phyloP scores from a whole-genome alignment of 768 basidiomycete species.

The Pholiota conissans region DNA sequence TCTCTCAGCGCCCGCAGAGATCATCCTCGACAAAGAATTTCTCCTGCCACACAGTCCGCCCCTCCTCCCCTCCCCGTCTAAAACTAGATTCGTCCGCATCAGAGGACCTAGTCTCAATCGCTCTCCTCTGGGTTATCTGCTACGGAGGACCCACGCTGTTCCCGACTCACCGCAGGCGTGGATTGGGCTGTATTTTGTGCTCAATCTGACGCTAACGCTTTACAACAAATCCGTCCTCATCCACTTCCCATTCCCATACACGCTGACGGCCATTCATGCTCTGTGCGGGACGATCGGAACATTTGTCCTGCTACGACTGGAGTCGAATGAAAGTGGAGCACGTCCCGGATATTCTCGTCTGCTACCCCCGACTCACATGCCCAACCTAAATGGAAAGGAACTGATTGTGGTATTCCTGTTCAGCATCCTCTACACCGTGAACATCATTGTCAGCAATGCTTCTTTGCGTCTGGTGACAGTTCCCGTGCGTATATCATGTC shows the following conservation, averaged over 20 bases:
- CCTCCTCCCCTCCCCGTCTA: slow-evolving; percentile 4
- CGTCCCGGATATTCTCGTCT: not conserved
- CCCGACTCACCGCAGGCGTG: slow-evolving; percentile 40
- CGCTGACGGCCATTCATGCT: slow-evolving; percentile 90
- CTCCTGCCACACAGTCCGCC: slow-evolving; percentile 2
- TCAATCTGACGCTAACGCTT: slow-evolving; percentile 90
- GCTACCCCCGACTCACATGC: slow-evolving; percentile 10
- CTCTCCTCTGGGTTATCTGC: not conserved
- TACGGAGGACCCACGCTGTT: not conserved
- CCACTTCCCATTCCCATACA: slow-evolving; percentile 94
- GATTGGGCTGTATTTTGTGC: slow-evolving; percentile 82
- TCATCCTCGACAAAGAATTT: slow-evolving; percentile 5
- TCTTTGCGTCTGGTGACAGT: slow-evolving; percentile 88
- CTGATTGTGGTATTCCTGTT: slow-evolving; percentile 72
- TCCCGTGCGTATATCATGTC: slow-evolving; percentile 59
- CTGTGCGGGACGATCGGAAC: slow-evolving; percentile 84
- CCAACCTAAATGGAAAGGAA: slow-evolving; percentile 47
- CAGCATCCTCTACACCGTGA: slow-evolving; percentile 88
- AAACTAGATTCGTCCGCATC: not conserved
- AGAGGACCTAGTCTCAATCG: not conserved
- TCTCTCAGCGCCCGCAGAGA: not conserved
- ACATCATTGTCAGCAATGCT: slow-evolving; percentile 93
- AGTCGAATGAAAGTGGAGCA: slow-evolving; percentile 5
- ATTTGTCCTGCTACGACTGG: slow-evolving; percentile 52
- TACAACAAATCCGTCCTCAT: slow-evolving; percentile 95